Evolutionary conservation across 352 stramenopile species (phyloP).

Genomic region (Lagenidium giganteum): DNA sequence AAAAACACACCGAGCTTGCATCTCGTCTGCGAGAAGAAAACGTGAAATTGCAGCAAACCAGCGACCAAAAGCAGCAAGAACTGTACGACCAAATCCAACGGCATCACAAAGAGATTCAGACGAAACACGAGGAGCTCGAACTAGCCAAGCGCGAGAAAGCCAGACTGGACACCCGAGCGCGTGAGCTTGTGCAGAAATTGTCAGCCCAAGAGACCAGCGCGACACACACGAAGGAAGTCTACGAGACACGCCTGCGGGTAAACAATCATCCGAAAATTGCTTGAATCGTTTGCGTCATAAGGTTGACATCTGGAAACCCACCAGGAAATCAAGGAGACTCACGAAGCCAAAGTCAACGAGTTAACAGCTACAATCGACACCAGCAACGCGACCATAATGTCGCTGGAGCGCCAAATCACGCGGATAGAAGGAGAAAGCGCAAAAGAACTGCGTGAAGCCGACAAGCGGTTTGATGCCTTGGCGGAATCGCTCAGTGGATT

Average conservation of each 20-base stretch:
- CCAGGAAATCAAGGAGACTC: constrained; percentile 32
- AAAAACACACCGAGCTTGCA: constrained; percentile 52
- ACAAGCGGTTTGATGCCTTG: constrained; percentile 50
- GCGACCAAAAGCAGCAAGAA: constrained; percentile 24
- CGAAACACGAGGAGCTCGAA: constrained; percentile 28
- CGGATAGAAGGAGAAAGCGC: constrained; percentile 36
- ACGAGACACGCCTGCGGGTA: too few species aligned
- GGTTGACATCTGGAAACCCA: neutral
- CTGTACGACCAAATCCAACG: constrained; percentile 27
- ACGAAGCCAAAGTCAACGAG: constrained; percentile 48
- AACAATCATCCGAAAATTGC: too few species aligned
- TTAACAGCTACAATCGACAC: constrained; percentile 22
- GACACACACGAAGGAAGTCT: too few species aligned
- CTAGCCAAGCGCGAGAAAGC: constrained; percentile 25
- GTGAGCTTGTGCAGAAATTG: neutral
- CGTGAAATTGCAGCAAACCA: constrained; percentile 35
- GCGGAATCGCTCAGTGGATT: constrained; percentile 45
- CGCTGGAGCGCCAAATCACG: constrained; percentile 34
- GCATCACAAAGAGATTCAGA: constrained; percentile 38
- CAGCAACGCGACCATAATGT: constrained; percentile 21
- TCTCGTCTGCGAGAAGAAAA: constrained; percentile 54
- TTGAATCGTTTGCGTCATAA: neutral
- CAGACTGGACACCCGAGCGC: too few species aligned
- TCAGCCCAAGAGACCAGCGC: neutral
- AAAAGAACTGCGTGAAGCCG: constrained; percentile 37